These are phyloP conservation scores for Harringtonia aguacate DNA, from an alignment of 2,329 filamentous ascomycete genomes.

Conservation along the genomic window DNA sequence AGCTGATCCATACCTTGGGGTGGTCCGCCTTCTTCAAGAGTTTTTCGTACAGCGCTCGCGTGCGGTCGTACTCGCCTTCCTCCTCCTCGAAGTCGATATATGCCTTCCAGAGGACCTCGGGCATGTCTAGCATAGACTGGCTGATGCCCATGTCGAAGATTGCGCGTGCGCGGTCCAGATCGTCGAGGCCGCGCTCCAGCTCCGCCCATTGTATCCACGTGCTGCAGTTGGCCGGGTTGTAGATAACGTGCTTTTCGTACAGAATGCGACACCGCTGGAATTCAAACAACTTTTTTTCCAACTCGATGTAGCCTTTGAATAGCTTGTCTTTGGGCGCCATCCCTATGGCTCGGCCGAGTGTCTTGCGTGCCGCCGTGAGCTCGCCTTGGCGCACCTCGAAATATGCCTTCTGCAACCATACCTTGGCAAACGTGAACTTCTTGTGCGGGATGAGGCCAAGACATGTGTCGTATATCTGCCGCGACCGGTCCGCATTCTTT, in stretches of 20 bases:
- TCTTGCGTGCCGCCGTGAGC: conserved; percentile 71
- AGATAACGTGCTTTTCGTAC: conserved; percentile 90
- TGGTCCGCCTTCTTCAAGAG: conserved; percentile 92
- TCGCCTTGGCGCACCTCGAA: conserved; percentile 87
- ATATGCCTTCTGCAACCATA: conserved; percentile 89
- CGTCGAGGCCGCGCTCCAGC: conserved; percentile 82
- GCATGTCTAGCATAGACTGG: conserved; percentile 86
- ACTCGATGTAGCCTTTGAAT: conserved; percentile 85
- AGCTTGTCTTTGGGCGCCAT: conserved; percentile 94
- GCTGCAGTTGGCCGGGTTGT: conserved; percentile 80
- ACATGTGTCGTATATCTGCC: conserved; percentile 85
- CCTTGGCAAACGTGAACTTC: conserved; percentile 92
- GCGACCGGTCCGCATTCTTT: conserved; percentile 65
- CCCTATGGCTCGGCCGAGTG: conserved; percentile 79
- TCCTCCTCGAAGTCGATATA: conserved; percentile 99
- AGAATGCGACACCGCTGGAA: conserved; percentile 84
- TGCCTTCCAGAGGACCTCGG: conserved; percentile 91
- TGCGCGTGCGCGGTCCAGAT: conserved; percentile 74
- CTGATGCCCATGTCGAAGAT: conserved; percentile 87
- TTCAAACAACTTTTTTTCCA: conserved; percentile 90
- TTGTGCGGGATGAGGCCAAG: conserved; percentile 86
- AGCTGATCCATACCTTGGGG: conserved; percentile 98
- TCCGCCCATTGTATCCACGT: conserved; percentile 97
- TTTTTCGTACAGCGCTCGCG: conserved; percentile 76
- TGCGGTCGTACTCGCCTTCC: conserved; percentile 79